Conservation (phyloP, 305 asterid genomes). For the Petunia hybrid region DNA sequence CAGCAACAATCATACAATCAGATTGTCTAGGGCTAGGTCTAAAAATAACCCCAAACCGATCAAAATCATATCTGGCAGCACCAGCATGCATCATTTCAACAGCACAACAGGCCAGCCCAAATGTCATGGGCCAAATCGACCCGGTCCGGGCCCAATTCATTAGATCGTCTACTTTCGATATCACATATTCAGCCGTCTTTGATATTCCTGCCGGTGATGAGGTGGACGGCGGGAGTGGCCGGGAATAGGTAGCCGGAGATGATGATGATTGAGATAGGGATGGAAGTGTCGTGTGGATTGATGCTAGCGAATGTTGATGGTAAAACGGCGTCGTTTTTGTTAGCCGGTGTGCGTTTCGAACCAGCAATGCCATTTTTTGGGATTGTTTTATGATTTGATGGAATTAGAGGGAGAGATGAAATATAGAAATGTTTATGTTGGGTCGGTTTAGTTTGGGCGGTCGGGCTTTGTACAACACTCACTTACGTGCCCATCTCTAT, state of each 20-base stretch:
- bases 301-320: slow-evolving; percentile 56
- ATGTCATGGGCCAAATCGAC: slow-evolving; percentile 96
- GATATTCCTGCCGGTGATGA: slow-evolving; percentile 76
- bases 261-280: slow-evolving; percentile 59
- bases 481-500: background rate
- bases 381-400: background rate
- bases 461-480: background rate
- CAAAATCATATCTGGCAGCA: slow-evolving; percentile 95
- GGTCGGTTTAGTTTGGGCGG: background rate
- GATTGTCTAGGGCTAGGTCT: slow-evolving; percentile 97
- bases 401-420: background rate
- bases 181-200: slow-evolving; percentile 83
- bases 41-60: slow-evolving; percentile 90
- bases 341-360: slow-evolving; percentile 68
- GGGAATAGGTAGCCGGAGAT: slow-evolving; percentile 63
- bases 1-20: slow-evolving; percentile 96
- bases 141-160: slow-evolving; percentile 95
- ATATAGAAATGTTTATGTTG: background rate
- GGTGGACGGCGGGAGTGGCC: slow-evolving; percentile 66
- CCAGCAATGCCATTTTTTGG: slow-evolving; percentile 71
- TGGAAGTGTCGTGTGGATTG: slow-evolving; percentile 77
- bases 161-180: slow-evolving; percentile 91
- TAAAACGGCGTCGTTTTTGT: slow-evolving; percentile 55
- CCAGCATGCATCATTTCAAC: slow-evolving; percentile 98
- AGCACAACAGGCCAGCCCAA: slow-evolving; percentile 93